Conservation (phyloP, 108 stramenopile genomes). For the Nitzschia sp. region DNA sequence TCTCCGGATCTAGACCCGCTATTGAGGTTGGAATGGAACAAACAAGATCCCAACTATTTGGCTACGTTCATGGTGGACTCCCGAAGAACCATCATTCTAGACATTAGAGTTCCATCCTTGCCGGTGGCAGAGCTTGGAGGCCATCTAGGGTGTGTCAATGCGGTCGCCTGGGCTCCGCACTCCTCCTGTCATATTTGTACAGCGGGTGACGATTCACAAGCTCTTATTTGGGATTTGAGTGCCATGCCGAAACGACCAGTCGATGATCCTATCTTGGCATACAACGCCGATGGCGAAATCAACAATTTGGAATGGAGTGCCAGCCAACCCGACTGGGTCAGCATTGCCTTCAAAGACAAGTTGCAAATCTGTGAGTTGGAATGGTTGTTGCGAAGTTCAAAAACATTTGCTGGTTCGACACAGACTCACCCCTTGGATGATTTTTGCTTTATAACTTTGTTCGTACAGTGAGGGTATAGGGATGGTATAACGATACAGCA, state of each 20-base stretch:
- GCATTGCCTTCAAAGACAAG: constrained; percentile 91
- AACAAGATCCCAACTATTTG: constrained; percentile 98
- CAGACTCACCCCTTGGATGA: no score
- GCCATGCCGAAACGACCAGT: constrained; percentile 78
- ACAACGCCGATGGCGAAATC: constrained; percentile 95
- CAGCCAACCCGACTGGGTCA: constrained; percentile 96
- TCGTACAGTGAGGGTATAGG: no score
- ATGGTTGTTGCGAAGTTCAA: no score
- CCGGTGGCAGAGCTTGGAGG: constrained; percentile 85
- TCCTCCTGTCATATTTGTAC: constrained; percentile 97
- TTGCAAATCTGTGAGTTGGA: constrained; percentile 89
- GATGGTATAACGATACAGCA: no score
- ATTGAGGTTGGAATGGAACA: constrained; percentile 97
- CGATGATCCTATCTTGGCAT: constrained; percentile 97
- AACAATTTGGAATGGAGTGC: constrained; percentile 97
- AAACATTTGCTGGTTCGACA: no score
- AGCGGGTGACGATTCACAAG: constrained; percentile 93
- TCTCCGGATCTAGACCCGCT: constrained; percentile 89
- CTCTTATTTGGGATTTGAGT: constrained; percentile 97
- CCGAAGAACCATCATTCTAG: constrained; percentile 82
- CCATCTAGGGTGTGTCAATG: constrained; percentile 92
- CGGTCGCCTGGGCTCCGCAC: constrained; percentile 98
- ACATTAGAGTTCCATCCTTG: constrained; percentile 87
- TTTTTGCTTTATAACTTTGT: no score
- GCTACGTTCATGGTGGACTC: constrained; percentile 93